A percentile compares a stretch with the other conserved stretches of the same genome.
Evolutionary conservation across 805 yeast species (phyloP).

Genomic region (Candida loeiensis): DNA sequence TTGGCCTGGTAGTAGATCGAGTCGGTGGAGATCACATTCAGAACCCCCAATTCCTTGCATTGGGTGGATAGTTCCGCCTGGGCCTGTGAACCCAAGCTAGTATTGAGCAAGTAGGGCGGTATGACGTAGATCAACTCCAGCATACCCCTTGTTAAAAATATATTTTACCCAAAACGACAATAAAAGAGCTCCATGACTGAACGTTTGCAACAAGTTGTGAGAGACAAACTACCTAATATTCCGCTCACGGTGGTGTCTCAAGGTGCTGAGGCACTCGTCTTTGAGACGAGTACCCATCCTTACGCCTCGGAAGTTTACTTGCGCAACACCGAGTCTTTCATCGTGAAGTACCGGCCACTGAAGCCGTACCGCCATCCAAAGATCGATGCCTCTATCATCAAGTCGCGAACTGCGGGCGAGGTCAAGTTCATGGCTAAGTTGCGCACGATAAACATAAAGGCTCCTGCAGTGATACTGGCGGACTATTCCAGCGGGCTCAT

Average conservation of each 20-base stretch:
- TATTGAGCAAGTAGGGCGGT: constrained; percentile 42
- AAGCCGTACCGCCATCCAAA: constrained; percentile 88
- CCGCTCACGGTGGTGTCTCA: constrained; percentile 63
- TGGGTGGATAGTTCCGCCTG: constrained; percentile 21
- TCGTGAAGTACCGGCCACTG: constrained; percentile 82
- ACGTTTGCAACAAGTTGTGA: constrained; percentile 5
- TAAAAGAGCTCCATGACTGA: constrained; percentile 6
- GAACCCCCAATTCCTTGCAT: constrained; percentile 23
- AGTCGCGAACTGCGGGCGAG: constrained; percentile 79
- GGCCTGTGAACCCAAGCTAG: constrained; percentile 33
- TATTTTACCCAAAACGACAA: background rate
- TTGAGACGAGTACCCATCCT: constrained; percentile 62
- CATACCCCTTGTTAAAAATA: background rate
- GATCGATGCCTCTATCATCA: constrained; percentile 72
- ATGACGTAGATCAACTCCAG: constrained; percentile 29
- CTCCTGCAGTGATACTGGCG: constrained; percentile 71
- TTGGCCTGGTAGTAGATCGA: constrained; percentile 24
- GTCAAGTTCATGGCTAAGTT: constrained; percentile 68
- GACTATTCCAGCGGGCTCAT: constrained; percentile 77
- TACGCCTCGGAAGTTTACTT: constrained; percentile 38
- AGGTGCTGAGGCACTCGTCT: constrained; percentile 89
- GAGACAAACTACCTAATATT: constrained; percentile 39
- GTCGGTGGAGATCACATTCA: constrained; percentile 25
- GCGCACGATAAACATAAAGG: constrained; percentile 52
- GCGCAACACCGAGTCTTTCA: constrained; percentile 37